These are phyloP conservation scores for Cubamyces sp. DNA, from an alignment of 768 basidiomycete species.

Conservation along the genomic window DNA sequence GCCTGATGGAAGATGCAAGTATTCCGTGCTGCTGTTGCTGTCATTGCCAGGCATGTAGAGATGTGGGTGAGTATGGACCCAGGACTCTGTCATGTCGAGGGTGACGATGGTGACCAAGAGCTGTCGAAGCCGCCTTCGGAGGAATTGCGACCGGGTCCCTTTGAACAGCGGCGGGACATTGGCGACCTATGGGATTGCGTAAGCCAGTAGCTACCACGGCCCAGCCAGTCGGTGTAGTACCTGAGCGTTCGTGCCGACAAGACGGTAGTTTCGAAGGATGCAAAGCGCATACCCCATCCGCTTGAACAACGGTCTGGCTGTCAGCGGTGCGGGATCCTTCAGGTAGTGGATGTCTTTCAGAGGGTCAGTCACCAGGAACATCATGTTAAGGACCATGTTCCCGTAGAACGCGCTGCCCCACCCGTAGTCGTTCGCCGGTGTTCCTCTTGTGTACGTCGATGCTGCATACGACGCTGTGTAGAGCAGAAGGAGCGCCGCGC, in stretches of 20 bases:
- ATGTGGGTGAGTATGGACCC: background rate
- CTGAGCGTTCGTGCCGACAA: conserved; percentile 25
- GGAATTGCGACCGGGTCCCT: background rate
- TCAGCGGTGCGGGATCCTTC: background rate
- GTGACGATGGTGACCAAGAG: background rate
- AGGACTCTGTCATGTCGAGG: conserved; percentile 1
- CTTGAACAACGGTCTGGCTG: conserved; percentile 2
- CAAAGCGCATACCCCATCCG: conserved; percentile 10
- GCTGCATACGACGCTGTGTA: background rate
- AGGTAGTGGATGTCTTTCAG: conserved; percentile 5
- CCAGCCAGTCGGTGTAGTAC: no score
- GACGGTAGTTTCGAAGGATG: conserved; percentile 9
- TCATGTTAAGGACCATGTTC: background rate
- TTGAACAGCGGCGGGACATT: conserved; percentile 1
- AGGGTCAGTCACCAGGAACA: conserved; percentile 5
- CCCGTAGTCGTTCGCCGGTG: background rate
- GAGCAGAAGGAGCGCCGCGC: background rate
- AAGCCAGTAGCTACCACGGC: no score
- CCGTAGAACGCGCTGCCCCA: background rate
- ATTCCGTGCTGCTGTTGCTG: no score
- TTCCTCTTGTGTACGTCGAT: background rate
- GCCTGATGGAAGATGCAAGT: background rate
- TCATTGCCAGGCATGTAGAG: background rate
- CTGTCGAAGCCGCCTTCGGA: background rate
- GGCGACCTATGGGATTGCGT: background rate